Conservation (phyloP, 2,329 filamentous ascomycete genomes). For the Apiospora rasikravindrae region DNA sequence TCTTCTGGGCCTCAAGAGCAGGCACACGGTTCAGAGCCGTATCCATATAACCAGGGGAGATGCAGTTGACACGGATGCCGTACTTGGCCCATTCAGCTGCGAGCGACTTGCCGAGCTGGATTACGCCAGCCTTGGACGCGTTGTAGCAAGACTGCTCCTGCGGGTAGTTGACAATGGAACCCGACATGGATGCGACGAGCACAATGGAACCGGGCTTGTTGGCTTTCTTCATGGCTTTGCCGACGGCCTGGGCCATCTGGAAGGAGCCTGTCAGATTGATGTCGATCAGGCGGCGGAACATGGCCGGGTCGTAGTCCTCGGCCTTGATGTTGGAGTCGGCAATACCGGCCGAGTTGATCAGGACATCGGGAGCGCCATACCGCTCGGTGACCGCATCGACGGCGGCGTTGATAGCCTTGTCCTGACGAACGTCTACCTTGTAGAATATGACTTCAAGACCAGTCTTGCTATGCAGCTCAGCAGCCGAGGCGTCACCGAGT, state of each 20-base stretch:
- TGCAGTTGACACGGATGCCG: conserved; percentile 81
- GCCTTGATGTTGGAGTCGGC: conserved; percentile 85
- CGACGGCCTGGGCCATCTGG: conserved; percentile 76
- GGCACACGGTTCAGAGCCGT: conserved; percentile 81
- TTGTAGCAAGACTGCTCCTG: conserved; percentile 87
- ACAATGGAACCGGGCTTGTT: conserved; percentile 75
- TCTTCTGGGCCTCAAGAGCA: conserved; percentile 80
- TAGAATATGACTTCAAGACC: conserved; percentile 77
- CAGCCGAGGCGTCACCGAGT: conserved; percentile 71
- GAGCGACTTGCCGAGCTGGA: conserved; percentile 79
- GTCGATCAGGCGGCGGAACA: conserved; percentile 80
- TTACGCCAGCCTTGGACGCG: conserved; percentile 80
- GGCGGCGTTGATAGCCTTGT: conserved; percentile 70
- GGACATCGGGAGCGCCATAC: conserved; percentile 73
- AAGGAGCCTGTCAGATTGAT: conserved; percentile 84
- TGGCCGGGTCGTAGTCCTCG: conserved; percentile 75
- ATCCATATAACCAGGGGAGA: conserved; percentile 87
- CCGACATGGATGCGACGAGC: conserved; percentile 81
- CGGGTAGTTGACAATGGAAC: conserved; percentile 83
- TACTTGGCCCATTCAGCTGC: conserved; percentile 86
- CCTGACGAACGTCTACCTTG: conserved; percentile 79
- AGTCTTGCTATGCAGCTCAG: conserved; percentile 74
- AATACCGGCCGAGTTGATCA: conserved; percentile 83
- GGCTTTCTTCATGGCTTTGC: conserved; percentile 74
- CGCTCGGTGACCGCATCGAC: conserved; percentile 69